Evolutionary conservation across 495 filamentous ascomycete species (phyloP).

Genomic region (Trichocladium antarcticum): DNA sequence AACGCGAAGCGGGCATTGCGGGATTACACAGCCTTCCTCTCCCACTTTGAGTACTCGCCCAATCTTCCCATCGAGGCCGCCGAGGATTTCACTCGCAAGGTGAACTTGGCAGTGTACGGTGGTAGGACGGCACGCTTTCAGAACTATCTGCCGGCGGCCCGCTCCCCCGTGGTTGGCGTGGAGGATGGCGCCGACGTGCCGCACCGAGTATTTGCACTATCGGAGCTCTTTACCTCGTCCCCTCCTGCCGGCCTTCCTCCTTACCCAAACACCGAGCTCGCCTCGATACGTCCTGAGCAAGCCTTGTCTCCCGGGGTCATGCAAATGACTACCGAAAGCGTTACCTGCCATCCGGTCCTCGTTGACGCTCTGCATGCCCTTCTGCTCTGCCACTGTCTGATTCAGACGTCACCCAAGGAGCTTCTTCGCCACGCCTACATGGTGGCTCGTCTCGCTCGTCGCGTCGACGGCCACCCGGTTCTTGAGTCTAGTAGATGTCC

Average conservation of each 20-base stretch:
- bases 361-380: slow-evolving; percentile 65
- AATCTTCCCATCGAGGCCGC: slow-evolving; percentile 51
- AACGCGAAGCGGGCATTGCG: slow-evolving; percentile 63
- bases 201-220: slow-evolving; percentile 36
- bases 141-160: neutral
- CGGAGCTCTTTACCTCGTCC: slow-evolving; percentile 45
- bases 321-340: slow-evolving; percentile 46
- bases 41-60: slow-evolving; percentile 64
- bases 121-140: slow-evolving; percentile 18
- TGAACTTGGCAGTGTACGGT: slow-evolving; percentile 44
- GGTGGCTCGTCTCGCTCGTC: slow-evolving; percentile 59
- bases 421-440: slow-evolving; percentile 66
- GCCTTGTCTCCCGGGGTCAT: slow-evolving; percentile 9
- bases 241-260: slow-evolving; percentile 46
- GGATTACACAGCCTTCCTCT: slow-evolving; percentile 58
- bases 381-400: slow-evolving; percentile 57
- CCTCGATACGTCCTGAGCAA: slow-evolving; percentile 11
- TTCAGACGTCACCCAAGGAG: slow-evolving; percentile 64
- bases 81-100: slow-evolving; percentile 55
- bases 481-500: slow-evolving; percentile 64
- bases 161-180: slow-evolving; percentile 10
- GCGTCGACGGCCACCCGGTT: slow-evolving; percentile 68
- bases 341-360: slow-evolving; percentile 70
- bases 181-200: neutral
- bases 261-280: slow-evolving; percentile 40